Conservation (phyloP, 768 basidiomycete genomes). For the Suillus clintonianus region DNA sequence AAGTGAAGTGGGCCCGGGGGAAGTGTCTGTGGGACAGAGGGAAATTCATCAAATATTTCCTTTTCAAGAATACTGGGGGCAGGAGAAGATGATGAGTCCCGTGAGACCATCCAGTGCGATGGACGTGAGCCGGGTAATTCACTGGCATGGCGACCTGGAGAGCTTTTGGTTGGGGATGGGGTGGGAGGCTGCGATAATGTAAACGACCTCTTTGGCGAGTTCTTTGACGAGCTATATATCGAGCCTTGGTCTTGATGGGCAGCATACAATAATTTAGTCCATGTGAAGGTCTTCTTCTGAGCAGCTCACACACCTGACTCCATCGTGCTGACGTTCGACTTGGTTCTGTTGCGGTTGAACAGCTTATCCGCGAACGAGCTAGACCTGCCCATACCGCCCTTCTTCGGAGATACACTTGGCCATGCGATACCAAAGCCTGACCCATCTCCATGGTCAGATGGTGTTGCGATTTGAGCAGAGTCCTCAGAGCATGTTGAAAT, state of each 20-base stretch:
- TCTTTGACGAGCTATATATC: conserved; percentile 27
- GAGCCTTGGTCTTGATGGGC: conserved; percentile 26
- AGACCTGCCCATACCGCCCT: conserved; percentile 48
- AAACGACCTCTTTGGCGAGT: conserved; percentile 24
- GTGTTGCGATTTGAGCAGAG: conserved; percentile 60
- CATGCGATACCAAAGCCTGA: conserved; percentile 41
- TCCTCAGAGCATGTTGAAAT: conserved; percentile 71
- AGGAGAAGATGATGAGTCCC: conserved; percentile 42
- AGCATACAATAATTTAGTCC: not conserved
- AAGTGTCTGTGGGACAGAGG: conserved; percentile 59
- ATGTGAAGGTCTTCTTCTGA: not conserved
- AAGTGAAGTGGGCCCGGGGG: conserved; percentile 33
- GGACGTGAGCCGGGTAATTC: conserved; percentile 31
- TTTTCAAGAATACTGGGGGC: conserved; percentile 49
- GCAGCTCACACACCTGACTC: conserved; percentile 41
- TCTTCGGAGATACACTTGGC: conserved; percentile 56
- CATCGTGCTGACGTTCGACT: conserved; percentile 49
- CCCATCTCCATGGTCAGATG: conserved; percentile 46
- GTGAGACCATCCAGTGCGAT: conserved; percentile 50
- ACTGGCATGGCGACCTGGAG: conserved; percentile 9
- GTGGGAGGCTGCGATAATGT: conserved; percentile 22
- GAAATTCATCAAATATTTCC: conserved; percentile 71
- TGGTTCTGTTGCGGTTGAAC: conserved; percentile 55
- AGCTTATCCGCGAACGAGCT: conserved; percentile 64
- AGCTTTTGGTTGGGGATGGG: conserved; percentile 14